phyloP scores from a whole-genome alignment of 2,329 filamentous ascomycete species.

The Clonostachys rhizophaga region DNA sequence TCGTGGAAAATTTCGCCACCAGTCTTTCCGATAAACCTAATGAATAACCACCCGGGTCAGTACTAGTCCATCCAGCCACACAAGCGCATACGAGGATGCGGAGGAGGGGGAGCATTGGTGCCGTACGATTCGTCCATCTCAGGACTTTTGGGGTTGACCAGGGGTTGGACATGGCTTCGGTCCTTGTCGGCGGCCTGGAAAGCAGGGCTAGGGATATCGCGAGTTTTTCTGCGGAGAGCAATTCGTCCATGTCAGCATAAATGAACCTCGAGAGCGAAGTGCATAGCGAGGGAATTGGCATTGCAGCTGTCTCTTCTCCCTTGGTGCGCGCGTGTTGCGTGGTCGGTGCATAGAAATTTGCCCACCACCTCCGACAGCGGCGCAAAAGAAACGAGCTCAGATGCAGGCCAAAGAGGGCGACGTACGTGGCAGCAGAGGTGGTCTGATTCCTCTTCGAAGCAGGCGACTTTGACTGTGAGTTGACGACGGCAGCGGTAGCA shows the following conservation, averaged over 20 bases:
- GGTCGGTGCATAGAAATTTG: constrained; percentile 4
- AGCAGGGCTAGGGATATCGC: constrained; percentile 58
- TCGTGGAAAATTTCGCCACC: constrained; percentile 98
- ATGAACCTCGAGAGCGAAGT: too few species aligned
- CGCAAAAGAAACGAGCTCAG: neutral
- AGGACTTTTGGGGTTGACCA: constrained; percentile 53
- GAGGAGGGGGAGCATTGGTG: constrained; percentile 1
- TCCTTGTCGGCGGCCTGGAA: constrained; percentile 45
- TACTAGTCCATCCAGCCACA: neutral
- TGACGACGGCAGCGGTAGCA: constrained; percentile 18
- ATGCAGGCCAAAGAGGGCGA: constrained; percentile 10
- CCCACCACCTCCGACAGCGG: neutral
- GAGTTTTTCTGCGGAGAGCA: constrained; percentile 24
- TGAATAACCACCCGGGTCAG: neutral
- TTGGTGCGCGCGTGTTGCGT: neutral
- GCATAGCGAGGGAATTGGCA: constrained; percentile 5
- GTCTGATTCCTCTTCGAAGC: constrained; percentile 40
- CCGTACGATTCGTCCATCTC: constrained; percentile 80
- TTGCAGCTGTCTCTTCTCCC: constrained; percentile 5
- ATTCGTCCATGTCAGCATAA: too few species aligned
- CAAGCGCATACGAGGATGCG: neutral
- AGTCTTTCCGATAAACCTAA: constrained; percentile 85
- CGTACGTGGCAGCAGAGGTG: constrained; percentile 49
- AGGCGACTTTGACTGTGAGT: constrained; percentile 29
- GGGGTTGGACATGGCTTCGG: constrained; percentile 62